Evolutionary conservation across 1,139 yeast genomes (phyloP).

Genomic region (Meyerozyma carpophila): DNA sequence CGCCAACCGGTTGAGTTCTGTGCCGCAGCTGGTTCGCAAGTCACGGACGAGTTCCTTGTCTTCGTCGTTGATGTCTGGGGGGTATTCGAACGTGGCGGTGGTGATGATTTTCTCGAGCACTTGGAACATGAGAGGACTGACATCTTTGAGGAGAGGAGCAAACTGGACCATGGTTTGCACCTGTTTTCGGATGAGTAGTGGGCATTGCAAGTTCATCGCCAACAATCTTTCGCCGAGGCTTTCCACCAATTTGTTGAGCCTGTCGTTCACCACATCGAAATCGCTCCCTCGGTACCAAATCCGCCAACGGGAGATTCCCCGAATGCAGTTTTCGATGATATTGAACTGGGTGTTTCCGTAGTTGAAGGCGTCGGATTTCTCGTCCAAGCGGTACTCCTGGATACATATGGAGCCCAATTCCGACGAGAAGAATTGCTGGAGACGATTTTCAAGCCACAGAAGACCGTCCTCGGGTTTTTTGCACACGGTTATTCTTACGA

Average conservation of each 20-base stretch:
- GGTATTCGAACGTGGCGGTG: constrained; percentile 82
- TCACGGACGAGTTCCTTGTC: constrained; percentile 80
- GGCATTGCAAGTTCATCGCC: constrained; percentile 72
- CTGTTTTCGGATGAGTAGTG: constrained; percentile 75
- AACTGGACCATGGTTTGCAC: constrained; percentile 94
- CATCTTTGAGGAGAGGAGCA: constrained; percentile 84
- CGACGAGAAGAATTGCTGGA: constrained; percentile 69
- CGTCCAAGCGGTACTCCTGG: constrained; percentile 51
- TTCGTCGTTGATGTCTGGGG: constrained; percentile 62
- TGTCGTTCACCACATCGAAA: constrained; percentile 49
- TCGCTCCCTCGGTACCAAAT: constrained; percentile 78
- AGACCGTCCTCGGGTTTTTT: constrained; percentile 79
- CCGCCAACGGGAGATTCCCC: constrained; percentile 96
- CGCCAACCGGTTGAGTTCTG: constrained; percentile 89
- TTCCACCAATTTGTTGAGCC: constrained; percentile 62
- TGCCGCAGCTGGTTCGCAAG: constrained; percentile 86
- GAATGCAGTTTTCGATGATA: constrained; percentile 81
- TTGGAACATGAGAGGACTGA: constrained; percentile 65
- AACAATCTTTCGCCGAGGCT: constrained; percentile 72
- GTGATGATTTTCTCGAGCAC: constrained; percentile 83
- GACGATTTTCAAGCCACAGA: constrained; percentile 71
- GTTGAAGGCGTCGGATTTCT: constrained; percentile 63
- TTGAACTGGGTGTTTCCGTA: constrained; percentile 79
- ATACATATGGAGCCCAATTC: constrained; percentile 67
- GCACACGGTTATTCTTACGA: constrained; percentile 82